Evolutionary conservation across 805 yeast species (phyloP), one percentile per base, ranked within the genome.

Genomic region (Wickerhamomyces alni): DNA sequence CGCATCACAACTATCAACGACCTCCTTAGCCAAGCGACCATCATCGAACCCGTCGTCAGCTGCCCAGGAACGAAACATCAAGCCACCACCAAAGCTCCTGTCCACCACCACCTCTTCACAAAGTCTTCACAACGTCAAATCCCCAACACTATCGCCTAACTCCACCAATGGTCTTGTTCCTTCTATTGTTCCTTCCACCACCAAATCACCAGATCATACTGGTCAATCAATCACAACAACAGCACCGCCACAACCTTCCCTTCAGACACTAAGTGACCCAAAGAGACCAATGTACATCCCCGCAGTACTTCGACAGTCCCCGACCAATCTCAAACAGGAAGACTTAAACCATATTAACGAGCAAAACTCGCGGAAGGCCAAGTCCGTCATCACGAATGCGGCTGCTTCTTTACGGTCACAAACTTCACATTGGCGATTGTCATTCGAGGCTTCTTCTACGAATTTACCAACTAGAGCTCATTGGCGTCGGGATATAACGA

Each of bases 231-330:
- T 13, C 66, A 66, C 42, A 42, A 25, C 28, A 33, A 8, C 38
- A 41, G 17, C 58, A 82, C n/a, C n/a, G n/a, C 17, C 82, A 80
- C 9, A 28, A 11, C 6, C 28, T 13, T 28, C 31, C 9, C 13
- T 28, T 7, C 31, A 28, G 56, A 94, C 87, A 53, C 77, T 88
- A 45, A 77, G 79, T 41, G 82, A 82, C 35, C 89, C 87, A 46
- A 76, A 87, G 58, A 82, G 86, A 53, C 96, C 97, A 9, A 66
- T 89, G 66, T 89, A 87, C 54, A 70, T 84, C 0, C 98, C 98
- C 0, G 96, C 96, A 0, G 98, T 89, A 10, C 67, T 89, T 38
- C 72, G 86, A 48, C 71, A 72, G 11, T 60, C 70, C 0, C 61
- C 57, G 41, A 68, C 73, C 2, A 68, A 68, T 36, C 51, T 68